Base-by-base conservation (phyloP, 805 yeast species). In the Candida adriatica region DNA sequence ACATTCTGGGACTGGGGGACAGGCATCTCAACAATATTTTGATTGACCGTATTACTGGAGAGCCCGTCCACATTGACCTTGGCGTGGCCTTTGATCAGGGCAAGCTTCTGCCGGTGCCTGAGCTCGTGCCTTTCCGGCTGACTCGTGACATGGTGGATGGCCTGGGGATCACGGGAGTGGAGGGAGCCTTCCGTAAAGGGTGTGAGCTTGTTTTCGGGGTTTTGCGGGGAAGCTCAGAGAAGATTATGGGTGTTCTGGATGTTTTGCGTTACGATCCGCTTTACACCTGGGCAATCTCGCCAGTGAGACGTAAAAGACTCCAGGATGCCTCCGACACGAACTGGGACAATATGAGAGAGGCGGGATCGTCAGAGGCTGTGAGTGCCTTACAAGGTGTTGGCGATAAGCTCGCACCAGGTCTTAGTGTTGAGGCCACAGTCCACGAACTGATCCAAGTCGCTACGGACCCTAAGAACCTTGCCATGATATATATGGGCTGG, bases 61-160 rank as follows among this genome's bases (percentile, higher is more conserved):
- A 88, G 46, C 94, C 96, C 0, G 78, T 92, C 16, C 98, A 94
- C 53, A 94, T 92, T 44, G 99, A 92, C 55, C 61, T 92, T 13
- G 99, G 98, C 0, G 88, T 92, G 27, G 94, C 97, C 0, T 92
- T 92, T 61, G 98, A 92, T 53, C 96, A 87, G 48, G 98, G 97
- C 1, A 77, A 72, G 45, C 58, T 76, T 10, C 61, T 92, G 24
- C 79, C 90, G 0, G 72, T 90, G 7, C 98, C 99, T 0, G 99
- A 92, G 49, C 68, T 82, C 0, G 95, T 94, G 6, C 98, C 99
- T 5, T 94, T 92, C 52, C 60, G 99, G 40, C 61, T 94, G 21
- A 85, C 97, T 0, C 63, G 94, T 36, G 96, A 94, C 53, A 66
- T 92, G 32, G 79, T 87, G 5, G 97, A 92, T 60, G 98, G 94